Evolutionary conservation across 78 protist species (phyloP).

Genomic region (Anaeramoeba flamelloides): DNA sequence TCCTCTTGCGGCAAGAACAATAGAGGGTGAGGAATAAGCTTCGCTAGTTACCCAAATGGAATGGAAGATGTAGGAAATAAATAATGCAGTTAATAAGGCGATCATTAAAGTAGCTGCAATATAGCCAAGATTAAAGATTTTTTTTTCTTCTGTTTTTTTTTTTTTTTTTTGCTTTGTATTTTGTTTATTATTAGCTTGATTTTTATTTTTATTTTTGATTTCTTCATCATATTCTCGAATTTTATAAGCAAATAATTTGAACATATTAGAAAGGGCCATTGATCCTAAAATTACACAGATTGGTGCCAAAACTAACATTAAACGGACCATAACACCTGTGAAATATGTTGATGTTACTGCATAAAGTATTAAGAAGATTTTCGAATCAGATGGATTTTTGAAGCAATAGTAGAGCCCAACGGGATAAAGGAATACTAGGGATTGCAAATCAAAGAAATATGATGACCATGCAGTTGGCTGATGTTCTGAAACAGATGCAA

Average conservation of each 20-base stretch:
- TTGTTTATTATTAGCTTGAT: no score
- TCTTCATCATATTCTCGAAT: no score
- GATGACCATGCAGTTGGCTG: slow-evolving; percentile 91
- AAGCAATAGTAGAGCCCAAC: no score
- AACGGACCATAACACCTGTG: slow-evolving; percentile 94
- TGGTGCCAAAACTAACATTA: slow-evolving; percentile 88
- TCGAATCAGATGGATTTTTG: no score
- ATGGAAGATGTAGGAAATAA: slow-evolving; percentile 66
- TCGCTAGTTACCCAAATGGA: slow-evolving; percentile 83
- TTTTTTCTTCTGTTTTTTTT: no score
- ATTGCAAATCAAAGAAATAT: slow-evolving; percentile 17
- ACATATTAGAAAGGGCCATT: slow-evolving; percentile 48
- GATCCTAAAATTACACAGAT: slow-evolving; percentile 64
- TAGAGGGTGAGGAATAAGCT: slow-evolving; percentile 93
- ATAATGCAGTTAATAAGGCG: slow-evolving; percentile 31
- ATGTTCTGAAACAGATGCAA: slow-evolving; percentile 95
- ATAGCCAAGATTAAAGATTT: no score
- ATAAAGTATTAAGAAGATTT: slow-evolving; percentile 72
- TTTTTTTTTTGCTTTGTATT: no score
- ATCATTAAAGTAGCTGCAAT: slow-evolving; percentile 25
- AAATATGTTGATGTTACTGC: slow-evolving; percentile 62
- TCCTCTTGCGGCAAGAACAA: slow-evolving; percentile 63
- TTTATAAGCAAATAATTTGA: no score
- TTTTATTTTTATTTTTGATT: no score
- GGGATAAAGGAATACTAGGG: slow-evolving; percentile 80